Conservation (phyloP, 768 basidiomycete species). For the Ramaria rubella region DNA sequence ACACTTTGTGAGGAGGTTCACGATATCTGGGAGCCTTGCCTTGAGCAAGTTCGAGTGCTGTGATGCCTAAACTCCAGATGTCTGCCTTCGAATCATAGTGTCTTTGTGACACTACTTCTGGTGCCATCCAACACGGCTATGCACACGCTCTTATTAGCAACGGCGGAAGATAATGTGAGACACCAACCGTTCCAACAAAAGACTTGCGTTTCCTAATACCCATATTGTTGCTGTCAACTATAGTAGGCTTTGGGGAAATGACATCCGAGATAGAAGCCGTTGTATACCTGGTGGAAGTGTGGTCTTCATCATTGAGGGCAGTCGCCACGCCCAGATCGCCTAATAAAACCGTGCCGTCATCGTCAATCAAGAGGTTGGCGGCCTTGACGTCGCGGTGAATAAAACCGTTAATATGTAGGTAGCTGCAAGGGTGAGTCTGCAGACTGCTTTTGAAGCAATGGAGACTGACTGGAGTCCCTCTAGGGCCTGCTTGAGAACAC, state of each 20-base stretch:
- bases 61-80: slow-evolving; percentile 96
- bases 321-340: slow-evolving; percentile 93
- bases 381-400: slow-evolving; percentile 95
- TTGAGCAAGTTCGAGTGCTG: slow-evolving; percentile 83
- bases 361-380: slow-evolving; percentile 87
- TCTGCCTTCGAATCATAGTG: slow-evolving; percentile 84
- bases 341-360: slow-evolving; percentile 82
- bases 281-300: slow-evolving; percentile 22
- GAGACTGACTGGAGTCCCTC: slow-evolving; percentile 79
- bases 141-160: neutral
- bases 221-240: slow-evolving; percentile 10
- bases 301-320: slow-evolving; percentile 63
- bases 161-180: slow-evolving; percentile 3
- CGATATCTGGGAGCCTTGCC: slow-evolving; percentile 82
- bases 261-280: slow-evolving; percentile 22
- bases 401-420: slow-evolving; percentile 83
- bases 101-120: slow-evolving; percentile 81
- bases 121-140: slow-evolving; percentile 95
- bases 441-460: neutral
- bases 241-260: neutral
- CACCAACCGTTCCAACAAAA: slow-evolving; percentile 82
- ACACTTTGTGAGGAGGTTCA: slow-evolving; percentile 63
- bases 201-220: slow-evolving; percentile 74
- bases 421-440: slow-evolving; percentile 35
- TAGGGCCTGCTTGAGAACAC: slow-evolving; percentile 78